Evolutionary conservation across 768 basidiomycete genomes (phyloP).

Genomic region (Kwoniella europaea): DNA sequence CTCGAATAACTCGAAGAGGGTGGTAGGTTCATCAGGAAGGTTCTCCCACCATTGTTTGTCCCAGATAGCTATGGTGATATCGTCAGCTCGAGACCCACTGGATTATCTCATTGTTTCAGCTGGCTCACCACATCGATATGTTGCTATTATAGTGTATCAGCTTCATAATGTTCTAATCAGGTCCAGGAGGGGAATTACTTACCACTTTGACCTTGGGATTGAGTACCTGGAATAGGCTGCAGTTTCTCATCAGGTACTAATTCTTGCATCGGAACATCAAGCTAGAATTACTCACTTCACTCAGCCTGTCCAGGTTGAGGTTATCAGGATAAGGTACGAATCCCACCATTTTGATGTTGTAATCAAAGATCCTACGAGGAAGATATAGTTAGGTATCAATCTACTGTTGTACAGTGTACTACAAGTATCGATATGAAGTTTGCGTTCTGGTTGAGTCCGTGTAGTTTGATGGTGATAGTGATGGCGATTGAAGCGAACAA

Average conservation of each 20-base stretch:
- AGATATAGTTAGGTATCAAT: no score
- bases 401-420: neutral
- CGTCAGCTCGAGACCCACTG: conserved; percentile 9
- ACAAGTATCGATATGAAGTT: no score
- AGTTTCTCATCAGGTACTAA: neutral
- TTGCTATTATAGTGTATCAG: conserved; percentile 15
- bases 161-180: neutral
- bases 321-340: conserved; percentile 38
- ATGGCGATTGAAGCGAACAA: no score
- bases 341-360: conserved; percentile 5
- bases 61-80: conserved; percentile 30
- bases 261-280: neutral
- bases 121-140: conserved; percentile 41
- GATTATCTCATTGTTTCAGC: no score
- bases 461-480: no score
- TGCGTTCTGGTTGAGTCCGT: no score
- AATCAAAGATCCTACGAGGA: no score
- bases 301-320: conserved; percentile 44
- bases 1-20: conserved; percentile 53
- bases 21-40: conserved; percentile 37
- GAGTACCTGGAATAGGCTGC: conserved; percentile 39
- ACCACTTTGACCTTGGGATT: conserved; percentile 41
- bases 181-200: conserved; percentile 16
- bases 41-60: conserved; percentile 22
- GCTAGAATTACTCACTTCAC: conserved; percentile 41